Base-by-base conservation (phyloP, 148 eudicot genomes). In the Arctostaphylos glauca region DNA sequence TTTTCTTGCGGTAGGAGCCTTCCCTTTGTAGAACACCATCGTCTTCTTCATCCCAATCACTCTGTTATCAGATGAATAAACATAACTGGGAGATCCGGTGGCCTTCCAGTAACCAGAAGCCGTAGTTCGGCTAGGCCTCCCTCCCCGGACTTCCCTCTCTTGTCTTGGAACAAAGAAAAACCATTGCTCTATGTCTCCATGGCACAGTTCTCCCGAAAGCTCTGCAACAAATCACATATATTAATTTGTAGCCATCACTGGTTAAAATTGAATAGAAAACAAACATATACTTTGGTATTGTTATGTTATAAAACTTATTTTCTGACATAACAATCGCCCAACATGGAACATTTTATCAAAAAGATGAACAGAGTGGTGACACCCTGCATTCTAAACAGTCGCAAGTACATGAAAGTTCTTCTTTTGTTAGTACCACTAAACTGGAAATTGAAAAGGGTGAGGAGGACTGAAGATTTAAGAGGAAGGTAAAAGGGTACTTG, bases 21-120 rank as follows among this genome's bases (percentile, higher is more conserved):
- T 88, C 3, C 91, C 91, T 52, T 81, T 44, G 76, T 88, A 88
- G 79, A 88, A 88, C 48, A 88, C 91, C 91, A 88, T 86, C 15
- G 91, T 86, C 72, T 86, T 88, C 86, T 88, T 85, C 62, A 85
- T 52, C 12, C 91, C 91, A 31, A 86, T 88, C 9, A 80, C 85
- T 60, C 54, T 77, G 53, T 75, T 78, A 9, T 86, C 80, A 1
- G 84, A 68, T 12, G 91, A 86, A 74, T 84, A 86, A 6, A 88
- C 91, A 5, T 84, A 77, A 5, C 74, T 55, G 0, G 89, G 89
- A 4, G 91, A 88, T 3, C 91, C 91, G 1, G 89, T 88, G 7
- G 89, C 86, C 76, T 88, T 88, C 91, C 91, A 88, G 78, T 86
- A 88, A 0, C 91, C 91, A 2, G 84, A 50, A 76, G 44, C 77